Base-by-base conservation (phyloP, 495 filamentous ascomycete genomes). In the Penicillium nucicola region DNA sequence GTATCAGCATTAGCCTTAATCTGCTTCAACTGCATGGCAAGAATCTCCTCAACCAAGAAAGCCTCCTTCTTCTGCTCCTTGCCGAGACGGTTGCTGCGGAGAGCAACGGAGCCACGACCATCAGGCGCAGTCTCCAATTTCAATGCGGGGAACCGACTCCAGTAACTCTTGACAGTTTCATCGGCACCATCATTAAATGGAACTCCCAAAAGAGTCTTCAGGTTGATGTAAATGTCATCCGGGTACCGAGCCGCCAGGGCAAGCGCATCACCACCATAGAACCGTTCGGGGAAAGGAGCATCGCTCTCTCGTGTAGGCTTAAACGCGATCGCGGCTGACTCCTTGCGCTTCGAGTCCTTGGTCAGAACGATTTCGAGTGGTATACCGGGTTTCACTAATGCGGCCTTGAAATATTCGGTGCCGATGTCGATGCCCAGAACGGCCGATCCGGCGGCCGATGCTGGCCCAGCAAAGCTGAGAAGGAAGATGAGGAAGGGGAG, bases 271-370 rank as follows among this genome's bases (percentile, higher is more conserved):
- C 84, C 85, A 56, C 93, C 93, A 62, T 97, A 99, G 48, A 86
- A 80, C 60, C 93, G 80, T 67, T 97, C 93, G 12, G 93, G 95
- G 65, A 88, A 96, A 12, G 66, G 59, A 23, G 80, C 77, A 51
- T 81, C 72, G 45, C 70, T 74, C 25, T 78, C 71, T 69, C 77
- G 76, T 15, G 80, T 74, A 35, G 91, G 89, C 67, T 97, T 99
- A 79, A 99, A 97, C 28, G 89, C 88, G 58, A 97, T 84, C 37
- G 91, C 92, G 4, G 92, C 88, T 17, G 77, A 79, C 66, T 99
- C 95, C 75, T 99, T 99, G 58, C 93, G 86, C 67, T 95, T 88
- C 31, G 93, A 97, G 69, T 99, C 93, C 67, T 97, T 97, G n/a
- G 89, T 96, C 46, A 96, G 80, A 64, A 99, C 91, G 56, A 99